Percentiles rank a stretch among this genome's conserved stretches.
Evolutionary conservation across 495 filamentous ascomycete genomes (phyloP).

Genomic region (Penicillium herquei): DNA sequence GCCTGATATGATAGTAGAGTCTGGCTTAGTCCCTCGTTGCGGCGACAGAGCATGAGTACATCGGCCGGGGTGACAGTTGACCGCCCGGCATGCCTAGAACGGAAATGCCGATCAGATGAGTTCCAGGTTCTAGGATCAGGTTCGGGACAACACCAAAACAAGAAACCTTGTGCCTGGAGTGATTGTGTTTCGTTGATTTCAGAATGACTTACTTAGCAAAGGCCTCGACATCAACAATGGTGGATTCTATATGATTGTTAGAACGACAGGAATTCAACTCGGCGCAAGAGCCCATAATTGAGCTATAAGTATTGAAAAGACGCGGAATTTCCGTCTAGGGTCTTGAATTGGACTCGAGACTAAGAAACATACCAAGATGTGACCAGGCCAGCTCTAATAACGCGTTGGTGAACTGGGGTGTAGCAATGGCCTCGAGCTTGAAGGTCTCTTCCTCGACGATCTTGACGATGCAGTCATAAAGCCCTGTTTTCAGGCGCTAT

Average conservation of each 20-base stretch:
- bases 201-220: slow-evolving; percentile 65
- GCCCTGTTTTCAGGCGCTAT: slow-evolving; percentile 89
- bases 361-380: slow-evolving; percentile 67
- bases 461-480: slow-evolving; percentile 90
- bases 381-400: slow-evolving; percentile 89
- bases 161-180: neutral
- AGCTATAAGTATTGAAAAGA: too few relatives aligned
- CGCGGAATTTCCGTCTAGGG: neutral
- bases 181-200: neutral
- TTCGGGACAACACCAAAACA: neutral
- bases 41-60: slow-evolving; percentile 78
- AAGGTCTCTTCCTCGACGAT: slow-evolving; percentile 86
- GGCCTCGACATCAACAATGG: slow-evolving; percentile 70
- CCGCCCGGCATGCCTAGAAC: slow-evolving; percentile 71
- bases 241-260: slow-evolving; percentile 55
- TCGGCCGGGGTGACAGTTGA: slow-evolving; percentile 79
- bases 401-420: slow-evolving; percentile 91
- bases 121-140: slow-evolving; percentile 7
- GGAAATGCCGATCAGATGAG: slow-evolving; percentile 8
- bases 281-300: neutral
- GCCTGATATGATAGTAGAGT: slow-evolving; percentile 69
- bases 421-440: slow-evolving; percentile 75
- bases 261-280: neutral
- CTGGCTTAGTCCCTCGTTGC: slow-evolving; percentile 80
- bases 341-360: neutral